phyloP scores from a whole-genome alignment of 768 basidiomycete genomes.

The Tricholoma flavovirens region DNA sequence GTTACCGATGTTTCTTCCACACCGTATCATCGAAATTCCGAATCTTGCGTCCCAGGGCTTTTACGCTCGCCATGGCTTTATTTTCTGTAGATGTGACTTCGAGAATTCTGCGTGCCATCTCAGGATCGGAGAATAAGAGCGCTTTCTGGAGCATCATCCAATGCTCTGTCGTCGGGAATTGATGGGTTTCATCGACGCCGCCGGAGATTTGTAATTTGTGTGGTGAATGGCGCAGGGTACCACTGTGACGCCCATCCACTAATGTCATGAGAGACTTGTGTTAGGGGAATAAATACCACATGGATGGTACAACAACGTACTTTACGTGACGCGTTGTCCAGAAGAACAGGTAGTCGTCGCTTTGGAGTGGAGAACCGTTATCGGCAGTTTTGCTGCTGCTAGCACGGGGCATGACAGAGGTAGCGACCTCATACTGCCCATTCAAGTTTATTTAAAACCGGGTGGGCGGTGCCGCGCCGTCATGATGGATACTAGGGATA shows the following conservation, averaged over 20 bases:
- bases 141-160: slow-evolving; percentile 67
- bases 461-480: too few relatives aligned
- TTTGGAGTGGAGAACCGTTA: not conserved
- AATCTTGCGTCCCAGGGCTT: slow-evolving; percentile 49
- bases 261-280: not conserved
- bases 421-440: too few relatives aligned
- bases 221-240: slow-evolving; percentile 43
- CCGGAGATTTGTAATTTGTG: slow-evolving; percentile 26
- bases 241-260: slow-evolving; percentile 49
- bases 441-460: too few relatives aligned
- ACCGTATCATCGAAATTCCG: slow-evolving; percentile 38
- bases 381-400: not conserved
- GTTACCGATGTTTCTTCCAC: slow-evolving; percentile 41
- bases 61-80: slow-evolving; percentile 37
- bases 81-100: slow-evolving; percentile 25
- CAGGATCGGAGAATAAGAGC: slow-evolving; percentile 43
- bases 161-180: slow-evolving; percentile 50
- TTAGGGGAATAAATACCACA: not conserved
- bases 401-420: not conserved
- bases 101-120: slow-evolving; percentile 38
- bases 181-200: slow-evolving; percentile 23
- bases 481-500: too few relatives aligned
- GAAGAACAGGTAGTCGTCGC: slow-evolving; percentile 9
- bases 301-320: not conserved
- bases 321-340: slow-evolving; percentile 11